Evolutionary conservation across 345 rosid genomes (phyloP), one percentile per base, ranked within the genome.

Genomic region (Lumnitzera littorea): DNA sequence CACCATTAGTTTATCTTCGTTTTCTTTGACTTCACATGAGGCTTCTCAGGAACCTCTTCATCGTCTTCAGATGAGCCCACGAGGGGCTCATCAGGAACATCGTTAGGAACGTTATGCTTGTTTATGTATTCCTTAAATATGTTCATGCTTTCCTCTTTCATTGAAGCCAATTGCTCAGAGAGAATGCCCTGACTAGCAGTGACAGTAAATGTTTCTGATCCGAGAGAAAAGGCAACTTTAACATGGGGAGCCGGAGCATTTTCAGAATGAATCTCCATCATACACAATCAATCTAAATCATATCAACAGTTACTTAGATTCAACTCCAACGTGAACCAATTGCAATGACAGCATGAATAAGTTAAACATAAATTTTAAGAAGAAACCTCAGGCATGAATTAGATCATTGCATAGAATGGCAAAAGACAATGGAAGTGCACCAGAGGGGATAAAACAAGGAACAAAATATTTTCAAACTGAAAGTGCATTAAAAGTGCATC

Each of bases 141-240:
- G 60, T 57, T 68, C 96, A 87, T 92, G 78, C 87, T 87, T 76
- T 84, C 73, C 63, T 81, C 94, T 72, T 89, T 92, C 84, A 85
- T 70, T 24, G 84, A 80, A 68, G 67, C 77, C 78, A 92, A 64
- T 71, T 89, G 94, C 70, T 81, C 84, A 1, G 86, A 79, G 2
- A 92, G 64, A 41, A 63, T 51, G 17, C 86, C 84, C 53, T 72
- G 58, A 60, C n/a, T 56, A 31, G 74, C 77, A 53, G 56, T 74
- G 46, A 87, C 65, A 0, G 75, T 68, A 74, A 77, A 77, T n/a
- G 47, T 60, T 71, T 89, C 97, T 50, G 91, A 75, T 13, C 88
- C 96, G 15, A 92, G 92, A 61, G 60, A 62, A 62, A 89, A 61
- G 12, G 79, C 59, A 52, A 76, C 87, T 72, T 76, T 80, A 59